Evolutionary conservation across 2,329 filamentous ascomycete species (phyloP), one percentile per base, ranked within the genome.

Genomic region (Atkinsonella hypoxylon): DNA sequence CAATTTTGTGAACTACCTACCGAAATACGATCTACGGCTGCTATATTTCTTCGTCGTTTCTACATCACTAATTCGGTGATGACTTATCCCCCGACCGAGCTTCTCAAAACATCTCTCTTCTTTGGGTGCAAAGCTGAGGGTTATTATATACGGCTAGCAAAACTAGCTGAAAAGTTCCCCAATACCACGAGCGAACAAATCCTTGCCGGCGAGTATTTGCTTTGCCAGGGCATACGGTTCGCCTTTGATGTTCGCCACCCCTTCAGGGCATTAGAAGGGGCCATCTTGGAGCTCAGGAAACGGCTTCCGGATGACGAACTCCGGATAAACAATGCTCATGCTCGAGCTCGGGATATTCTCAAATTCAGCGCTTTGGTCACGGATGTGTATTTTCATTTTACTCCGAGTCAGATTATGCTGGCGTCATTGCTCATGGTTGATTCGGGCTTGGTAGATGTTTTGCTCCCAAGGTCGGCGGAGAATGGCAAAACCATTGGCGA

Each of bases 371-470:
- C 89, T 0, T 72, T 95, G 47, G 77, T 96, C 54, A 95, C 91
- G 26, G 93, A 98, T 61, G 89, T 81, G n/a, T 97, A 97, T 70
- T 96, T 97, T 69, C 85, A 95, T 67, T 97, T 87, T 69, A 91
- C 91, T 0, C 93, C 93, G 0, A 86, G 87, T 22, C 93, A 98
- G 66, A 95, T 97, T 64, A 90, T 90, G 82, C 77, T 97, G 53
- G 84, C 88, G 0, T 82, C 90, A 0, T 69, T 96, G 30, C 74
- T 84, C 13, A 76, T 94, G 48, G 87, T 83, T 0, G 91, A 97
- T 62, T 69, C 73, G 40, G 78, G 76, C 0, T 69, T 93, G 32
- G 62, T 75, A 2, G 74, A 79, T 53, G 64, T 67, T 3, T 56
- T 81, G 43, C 60, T 79, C 12, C 66, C 70, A 1, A 62, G 67